Evolutionary conservation across 1,284 basidiomycete genomes (phyloP), one percentile per base, ranked within the genome.

Genomic region (Sporisorium reilianum): DNA sequence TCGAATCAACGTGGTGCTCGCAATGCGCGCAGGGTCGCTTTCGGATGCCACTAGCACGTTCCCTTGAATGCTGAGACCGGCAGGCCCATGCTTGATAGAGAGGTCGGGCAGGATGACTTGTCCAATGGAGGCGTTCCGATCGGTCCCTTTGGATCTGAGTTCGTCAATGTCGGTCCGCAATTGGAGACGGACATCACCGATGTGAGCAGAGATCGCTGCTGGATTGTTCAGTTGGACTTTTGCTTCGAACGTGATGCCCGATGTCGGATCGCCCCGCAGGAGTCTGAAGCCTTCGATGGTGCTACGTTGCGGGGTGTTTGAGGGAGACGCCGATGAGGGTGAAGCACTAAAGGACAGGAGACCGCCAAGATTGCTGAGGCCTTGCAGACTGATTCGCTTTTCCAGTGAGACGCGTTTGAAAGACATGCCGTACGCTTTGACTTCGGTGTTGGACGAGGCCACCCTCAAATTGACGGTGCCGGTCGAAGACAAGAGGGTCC

Each of bases 401-500:
- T 79, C 74, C 18, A 80, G 36, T 16, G 22, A 11, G 14, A 80
- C 64, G 25, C 64, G 62, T 25, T 63, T 64, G 53, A 80, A 80
- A 5, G 60, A 62, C 64, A 80, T 62, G n/a, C 67, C 75, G 34
- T 77, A 80, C 16, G 76, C 78, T 40, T 77, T 79, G 56, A 80
- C 64, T 46, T 70, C 58, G 41, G 70, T 68, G 30, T 49, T 55
- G 28, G 51, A 22, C 9, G 77, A 60, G 32, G 46, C 59, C 10
- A 73, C 56, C 23, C 41, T 62, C 40, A 76, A 25, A 12, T 38
- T 18, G 20, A 64, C 58, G 1, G 44, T 7, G 10, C 51, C 59
- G 11, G 34, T 41, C n/a, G 66, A 42, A 12, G 59, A 46, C 3
- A 76, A 18, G 11, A 76, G 36, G 18, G 49, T 62, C 18, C 55